These are phyloP conservation scores for Panicum virgatum DNA, from an alignment of 202 grass and related monocot species.

Conservation along the genomic window DNA sequence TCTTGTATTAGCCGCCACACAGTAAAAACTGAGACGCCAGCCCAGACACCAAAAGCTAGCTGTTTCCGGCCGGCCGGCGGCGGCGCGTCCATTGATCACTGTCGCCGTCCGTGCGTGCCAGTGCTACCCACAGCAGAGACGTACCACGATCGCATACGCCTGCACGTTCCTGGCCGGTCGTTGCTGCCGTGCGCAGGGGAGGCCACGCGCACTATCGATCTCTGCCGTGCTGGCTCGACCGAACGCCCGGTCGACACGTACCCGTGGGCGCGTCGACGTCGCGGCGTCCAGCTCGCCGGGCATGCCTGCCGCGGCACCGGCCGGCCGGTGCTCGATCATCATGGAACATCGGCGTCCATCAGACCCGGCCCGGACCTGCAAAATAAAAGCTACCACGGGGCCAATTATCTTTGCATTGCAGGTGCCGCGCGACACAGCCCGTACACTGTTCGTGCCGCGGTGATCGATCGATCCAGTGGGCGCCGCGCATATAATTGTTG, in stretches of 20 bases:
- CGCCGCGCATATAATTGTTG: neutral
- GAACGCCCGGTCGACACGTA: constrained; percentile 3
- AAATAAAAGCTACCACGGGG: neutral
- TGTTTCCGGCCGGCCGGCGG: no score
- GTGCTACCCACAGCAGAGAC: no score
- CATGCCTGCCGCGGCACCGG: neutral
- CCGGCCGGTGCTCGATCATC: neutral
- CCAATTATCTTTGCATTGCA: neutral
- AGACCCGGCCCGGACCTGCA: neutral
- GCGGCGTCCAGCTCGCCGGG: neutral
- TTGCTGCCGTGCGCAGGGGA: neutral
- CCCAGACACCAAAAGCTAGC: no score
- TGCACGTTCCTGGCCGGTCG: no score
- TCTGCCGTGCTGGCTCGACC: neutral
- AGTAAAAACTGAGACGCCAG: no score
- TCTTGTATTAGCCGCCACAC: no score
- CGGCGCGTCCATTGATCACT: no score
- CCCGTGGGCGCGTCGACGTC: neutral
- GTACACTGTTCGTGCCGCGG: neutral
- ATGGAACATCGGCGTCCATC: neutral
- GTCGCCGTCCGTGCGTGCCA: no score
- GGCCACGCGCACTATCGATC: neutral
- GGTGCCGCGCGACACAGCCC: neutral
- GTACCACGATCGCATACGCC: no score
- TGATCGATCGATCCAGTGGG: neutral